phyloP scores from a whole-genome alignment of 345 rosid genomes.

The Durio zibethinus region DNA sequence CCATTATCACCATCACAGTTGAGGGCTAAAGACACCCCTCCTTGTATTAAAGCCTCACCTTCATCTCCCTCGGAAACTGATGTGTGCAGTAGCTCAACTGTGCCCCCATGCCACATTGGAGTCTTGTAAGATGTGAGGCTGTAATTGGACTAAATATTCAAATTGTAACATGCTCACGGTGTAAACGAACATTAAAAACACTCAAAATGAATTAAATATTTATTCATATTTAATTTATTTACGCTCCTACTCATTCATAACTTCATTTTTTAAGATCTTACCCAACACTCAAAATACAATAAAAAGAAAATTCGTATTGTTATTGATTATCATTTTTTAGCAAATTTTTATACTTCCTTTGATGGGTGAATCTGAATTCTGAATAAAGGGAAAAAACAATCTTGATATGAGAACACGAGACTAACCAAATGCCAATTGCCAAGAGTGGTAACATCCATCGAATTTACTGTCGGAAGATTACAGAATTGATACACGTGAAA shows the following conservation, averaged over 20 bases:
- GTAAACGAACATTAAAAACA: too few species aligned
- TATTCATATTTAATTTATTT: too few species aligned
- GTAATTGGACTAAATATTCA: too few species aligned
- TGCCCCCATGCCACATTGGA: constrained; percentile 73
- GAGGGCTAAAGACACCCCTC: constrained; percentile 65
- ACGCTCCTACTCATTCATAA: too few species aligned
- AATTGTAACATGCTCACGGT: too few species aligned
- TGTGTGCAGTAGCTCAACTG: constrained; percentile 71
- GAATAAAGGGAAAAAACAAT: not conserved
- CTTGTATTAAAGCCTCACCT: constrained; percentile 56
- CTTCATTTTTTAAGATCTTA: not conserved
- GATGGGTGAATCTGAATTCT: too few species aligned
- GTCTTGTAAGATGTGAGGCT: constrained; percentile 85
- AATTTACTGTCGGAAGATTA: not conserved
- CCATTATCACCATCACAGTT: constrained; percentile 35
- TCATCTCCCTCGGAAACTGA: constrained; percentile 56
- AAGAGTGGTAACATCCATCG: not conserved
- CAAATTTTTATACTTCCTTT: too few species aligned
- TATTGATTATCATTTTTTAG: not conserved
- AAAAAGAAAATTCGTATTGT: too few species aligned
- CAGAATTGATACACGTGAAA: not conserved
- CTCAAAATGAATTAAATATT: too few species aligned
- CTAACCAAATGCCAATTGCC: not conserved
- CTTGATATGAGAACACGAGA: not conserved
- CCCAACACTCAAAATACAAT: too few species aligned